phyloP scores from a whole-genome alignment of 2,329 filamentous ascomycete species.

The Rachicladosporium sp. region DNA sequence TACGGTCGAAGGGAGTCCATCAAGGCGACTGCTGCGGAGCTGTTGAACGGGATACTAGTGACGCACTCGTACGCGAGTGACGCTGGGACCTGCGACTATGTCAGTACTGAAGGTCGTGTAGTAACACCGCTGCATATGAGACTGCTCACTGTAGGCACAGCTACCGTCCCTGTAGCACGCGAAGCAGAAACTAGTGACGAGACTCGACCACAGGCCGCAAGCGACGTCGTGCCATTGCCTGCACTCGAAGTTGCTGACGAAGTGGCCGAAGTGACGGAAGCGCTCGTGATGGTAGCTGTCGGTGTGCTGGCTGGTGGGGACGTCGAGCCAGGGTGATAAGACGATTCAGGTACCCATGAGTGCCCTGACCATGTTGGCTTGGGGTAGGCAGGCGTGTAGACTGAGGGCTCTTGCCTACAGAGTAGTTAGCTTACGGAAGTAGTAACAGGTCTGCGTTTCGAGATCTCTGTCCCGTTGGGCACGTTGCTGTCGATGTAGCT shows the following conservation, averaged over 20 bases:
- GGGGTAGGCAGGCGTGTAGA: constrained; percentile 7
- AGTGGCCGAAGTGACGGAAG: constrained; percentile 3
- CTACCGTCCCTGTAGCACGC: constrained; percentile 12
- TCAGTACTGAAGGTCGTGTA: too few species aligned
- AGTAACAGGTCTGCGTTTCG: too few species aligned
- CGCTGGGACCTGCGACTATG: constrained; percentile 29
- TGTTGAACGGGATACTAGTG: constrained; percentile 35
- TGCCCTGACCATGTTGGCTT: constrained; percentile 1
- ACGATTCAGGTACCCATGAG: neutral
- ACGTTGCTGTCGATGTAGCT: too few species aligned
- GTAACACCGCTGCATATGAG: too few species aligned
- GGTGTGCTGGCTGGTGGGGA: neutral
- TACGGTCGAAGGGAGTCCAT: constrained; percentile 34
- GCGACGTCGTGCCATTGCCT: neutral
- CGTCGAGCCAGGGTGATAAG: neutral
- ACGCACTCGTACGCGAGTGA: constrained; percentile 35
- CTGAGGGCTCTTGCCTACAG: constrained; percentile 5
- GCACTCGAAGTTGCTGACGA: constrained; percentile 1
- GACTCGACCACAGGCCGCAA: constrained; percentile 16
- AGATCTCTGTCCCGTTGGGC: too few species aligned
- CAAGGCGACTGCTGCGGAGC: constrained; percentile 26
- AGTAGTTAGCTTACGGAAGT: too few species aligned
- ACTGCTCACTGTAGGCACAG: too few species aligned
- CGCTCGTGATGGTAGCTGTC: constrained; percentile 2
- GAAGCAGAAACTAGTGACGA: constrained; percentile 12